These are phyloP conservation scores for Aspergillus homomorphus DNA, from an alignment of 495 filamentous ascomycete species.

Conservation along the genomic window DNA sequence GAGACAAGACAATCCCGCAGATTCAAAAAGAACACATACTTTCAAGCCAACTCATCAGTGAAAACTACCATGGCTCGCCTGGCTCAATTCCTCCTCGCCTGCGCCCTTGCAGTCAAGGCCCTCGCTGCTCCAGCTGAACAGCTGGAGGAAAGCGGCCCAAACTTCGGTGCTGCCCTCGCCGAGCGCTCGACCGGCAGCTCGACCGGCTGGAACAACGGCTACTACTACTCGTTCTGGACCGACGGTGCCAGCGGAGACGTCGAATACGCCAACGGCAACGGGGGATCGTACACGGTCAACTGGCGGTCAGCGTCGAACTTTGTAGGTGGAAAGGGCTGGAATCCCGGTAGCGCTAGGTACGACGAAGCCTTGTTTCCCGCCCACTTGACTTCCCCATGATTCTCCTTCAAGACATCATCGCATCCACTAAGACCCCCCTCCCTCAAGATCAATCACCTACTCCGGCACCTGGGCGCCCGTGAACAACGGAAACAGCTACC, in stretches of 20 bases:
- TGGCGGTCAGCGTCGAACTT: conserved; percentile 58
- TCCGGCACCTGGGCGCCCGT: conserved; percentile 50
- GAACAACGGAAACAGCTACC: conserved; percentile 52
- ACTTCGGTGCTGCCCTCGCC: conserved; percentile 11
- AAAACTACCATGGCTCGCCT: conserved; percentile 46
- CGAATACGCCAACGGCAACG: conserved; percentile 55
- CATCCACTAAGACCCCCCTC: not conserved
- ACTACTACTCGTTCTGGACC: conserved; percentile 64
- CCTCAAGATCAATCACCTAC: conserved; percentile 50
- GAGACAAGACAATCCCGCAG: no score
- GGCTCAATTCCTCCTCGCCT: conserved; percentile 39
- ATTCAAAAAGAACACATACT: not conserved
- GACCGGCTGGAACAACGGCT: conserved; percentile 56
- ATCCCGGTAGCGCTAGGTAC: conserved; percentile 47
- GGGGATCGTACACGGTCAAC: conserved; percentile 52
- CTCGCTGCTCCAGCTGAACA: conserved; percentile 41
- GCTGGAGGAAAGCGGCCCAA: conserved; percentile 1
- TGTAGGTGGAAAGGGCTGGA: conserved; percentile 63
- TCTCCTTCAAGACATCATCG: no score
- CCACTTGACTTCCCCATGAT: not conserved
- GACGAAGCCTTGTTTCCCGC: not conserved
- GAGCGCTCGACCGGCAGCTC: conserved; percentile 35
- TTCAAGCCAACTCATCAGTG: not conserved
- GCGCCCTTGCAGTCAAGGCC: conserved; percentile 29
- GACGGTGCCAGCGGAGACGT: conserved; percentile 48